Evolutionary conservation across 2,329 filamentous ascomycete genomes (phyloP).

Genomic region (Emergomyces pasteurianus): DNA sequence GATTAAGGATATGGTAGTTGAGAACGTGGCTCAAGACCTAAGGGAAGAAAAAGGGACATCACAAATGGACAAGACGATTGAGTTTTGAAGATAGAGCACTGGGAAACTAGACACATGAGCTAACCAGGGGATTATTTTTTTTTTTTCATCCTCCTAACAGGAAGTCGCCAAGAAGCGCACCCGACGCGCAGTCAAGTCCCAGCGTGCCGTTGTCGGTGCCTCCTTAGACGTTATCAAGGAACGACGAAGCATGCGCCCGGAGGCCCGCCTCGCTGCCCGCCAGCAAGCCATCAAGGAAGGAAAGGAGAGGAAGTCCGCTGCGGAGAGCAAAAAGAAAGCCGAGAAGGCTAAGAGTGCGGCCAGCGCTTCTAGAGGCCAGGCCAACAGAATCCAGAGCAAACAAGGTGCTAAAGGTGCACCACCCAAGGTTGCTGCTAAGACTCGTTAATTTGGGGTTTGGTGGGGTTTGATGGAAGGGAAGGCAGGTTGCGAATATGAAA

Average conservation of each 20-base stretch:
- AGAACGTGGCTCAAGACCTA: not conserved
- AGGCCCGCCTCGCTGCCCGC: conserved; percentile 87
- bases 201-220: conserved; percentile 97
- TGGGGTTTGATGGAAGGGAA: not conserved
- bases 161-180: conserved; percentile 99
- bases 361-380: conserved; percentile 61
- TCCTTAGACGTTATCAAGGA: conserved; percentile 99
- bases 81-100: conserved; percentile 1
- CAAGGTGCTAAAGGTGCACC: conserved; percentile 88
- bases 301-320: conserved; percentile 95
- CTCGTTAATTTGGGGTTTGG: conserved; percentile 52
- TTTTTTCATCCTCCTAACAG: conserved; percentile 41
- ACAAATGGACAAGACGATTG: not conserved
- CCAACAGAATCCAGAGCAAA: conserved; percentile 79
- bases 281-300: conserved; percentile 84
- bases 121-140: conserved; percentile 6
- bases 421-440: conserved; percentile 73
- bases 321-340: conserved; percentile 88
- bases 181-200: conserved; percentile 93
- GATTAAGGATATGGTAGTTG: not conserved
- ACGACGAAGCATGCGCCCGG: conserved; percentile 85
- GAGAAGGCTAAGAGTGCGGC: conserved; percentile 95
- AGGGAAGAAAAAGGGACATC: not conserved
- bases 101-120: not conserved
- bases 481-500: not conserved